These are phyloP conservation scores for Penicillium sp. DNA, from an alignment of 2,329 filamentous ascomycete species.

Conservation along the genomic window DNA sequence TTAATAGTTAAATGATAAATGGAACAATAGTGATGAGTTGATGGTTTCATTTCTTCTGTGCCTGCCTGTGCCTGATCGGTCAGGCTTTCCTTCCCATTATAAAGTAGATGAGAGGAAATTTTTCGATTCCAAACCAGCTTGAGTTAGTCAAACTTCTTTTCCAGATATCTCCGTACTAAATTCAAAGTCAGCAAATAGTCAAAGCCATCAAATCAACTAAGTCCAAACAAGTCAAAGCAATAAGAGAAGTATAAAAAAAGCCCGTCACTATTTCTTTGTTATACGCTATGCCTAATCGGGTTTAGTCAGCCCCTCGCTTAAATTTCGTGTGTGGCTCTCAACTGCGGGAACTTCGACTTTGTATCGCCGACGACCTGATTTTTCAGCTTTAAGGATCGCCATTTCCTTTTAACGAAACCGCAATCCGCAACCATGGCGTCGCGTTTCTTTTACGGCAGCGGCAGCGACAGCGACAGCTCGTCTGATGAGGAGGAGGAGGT, in stretches of 20 bases:
- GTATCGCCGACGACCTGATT: constrained; percentile 27
- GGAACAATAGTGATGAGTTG: background rate
- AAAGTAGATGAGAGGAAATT: background rate
- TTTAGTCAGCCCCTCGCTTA: constrained; percentile 46
- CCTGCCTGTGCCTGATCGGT: background rate
- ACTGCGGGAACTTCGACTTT: constrained; percentile 25
- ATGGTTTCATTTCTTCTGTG: background rate
- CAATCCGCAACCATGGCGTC: constrained; percentile 65
- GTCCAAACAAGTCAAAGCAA: background rate
- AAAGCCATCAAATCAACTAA: too few relatives aligned
- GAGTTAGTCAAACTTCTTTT: background rate
- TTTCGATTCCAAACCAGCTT: background rate
- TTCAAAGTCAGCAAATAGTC: background rate
- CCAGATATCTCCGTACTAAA: background rate
- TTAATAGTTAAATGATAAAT: background rate
- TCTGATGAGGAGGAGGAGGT: constrained; percentile 85
- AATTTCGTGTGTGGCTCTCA: constrained; percentile 46
- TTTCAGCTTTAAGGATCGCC: constrained; percentile 24
- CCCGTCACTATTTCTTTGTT: constrained; percentile 4
- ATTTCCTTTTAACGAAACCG: constrained; percentile 17
- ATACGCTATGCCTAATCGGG: constrained; percentile 30
- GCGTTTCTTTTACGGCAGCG: constrained; percentile 94
- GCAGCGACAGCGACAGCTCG: constrained; percentile 94
- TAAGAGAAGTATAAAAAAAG: constrained; percentile 4
- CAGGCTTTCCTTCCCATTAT: background rate